Evolutionary conservation across 2,329 filamentous ascomycete genomes (phyloP), one percentile per base, ranked within the genome.

Genomic region (Pseudogymnoascus sp.): DNA sequence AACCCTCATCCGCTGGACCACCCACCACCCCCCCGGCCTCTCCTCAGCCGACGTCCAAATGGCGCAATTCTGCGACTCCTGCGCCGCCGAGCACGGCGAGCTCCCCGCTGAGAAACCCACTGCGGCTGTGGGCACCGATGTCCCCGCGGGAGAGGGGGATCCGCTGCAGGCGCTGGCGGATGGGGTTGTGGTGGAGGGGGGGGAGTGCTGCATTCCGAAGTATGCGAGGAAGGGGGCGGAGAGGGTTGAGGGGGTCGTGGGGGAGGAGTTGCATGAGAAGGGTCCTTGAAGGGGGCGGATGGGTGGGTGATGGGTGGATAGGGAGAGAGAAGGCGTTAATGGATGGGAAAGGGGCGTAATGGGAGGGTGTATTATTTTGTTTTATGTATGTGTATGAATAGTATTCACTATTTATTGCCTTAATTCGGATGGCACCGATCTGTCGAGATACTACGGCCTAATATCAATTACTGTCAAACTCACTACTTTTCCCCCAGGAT

Each of bases 1-100:
- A 5, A 83, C 84, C 0, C 85, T 85, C 67, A 84, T 91, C 65
- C 82, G 86, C 58, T 91, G 88, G 88, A 90, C 87, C 7, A 91
- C 88, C 1, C 88, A 91, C 71, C 81, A 76, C 63, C 87, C 87
- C 0, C 75, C 77, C 7, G 88, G 88, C 1, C 75, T 91, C n/a
- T 87, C 85, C 0, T 74, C 75, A 19, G 84, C 84, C 69, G 88
- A 91, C 70, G 74, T 88, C 28, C 69, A 77, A 38, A 80, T 91
- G 73, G 88, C 88, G 0, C 69, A 72, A 4, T 77, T 83, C 64
- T 90, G 87, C 69, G 88, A 90, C 72, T 71, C 77, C 23, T 73
- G 84, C 5, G 86, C 84, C 28, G 70, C 67, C 14, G 79, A 82
- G 65, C 81, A 85, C 70, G 84, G 83, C 36, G 86, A 87, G 72